Evolutionary conservation across 805 yeast species (phyloP), one percentile per base, ranked within the genome.

Genomic region (Maudiozyma saulgeensis): DNA sequence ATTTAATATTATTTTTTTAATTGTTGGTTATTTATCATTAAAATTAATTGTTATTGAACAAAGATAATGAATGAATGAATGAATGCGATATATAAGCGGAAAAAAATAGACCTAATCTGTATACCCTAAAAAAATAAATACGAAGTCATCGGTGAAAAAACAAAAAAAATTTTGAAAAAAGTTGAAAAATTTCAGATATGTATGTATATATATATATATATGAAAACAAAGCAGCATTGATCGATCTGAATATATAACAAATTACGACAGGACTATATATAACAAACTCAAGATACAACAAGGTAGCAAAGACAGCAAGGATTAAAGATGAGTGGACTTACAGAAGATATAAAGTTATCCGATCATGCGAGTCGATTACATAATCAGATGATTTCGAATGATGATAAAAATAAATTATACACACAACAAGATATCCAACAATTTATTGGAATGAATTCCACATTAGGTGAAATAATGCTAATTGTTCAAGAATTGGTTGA

Each of bases 21-120:
- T 79, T 6, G 53, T 80, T 1, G 98, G 97, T 0, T 93, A 88
- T 59, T 51, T 82, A 11, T 83, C 88, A 35, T 75, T 91, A 54
- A 85, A 85, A 59, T 73, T 68, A 50, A 80, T 79, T 55, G 85
- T 95, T 3, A 75, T 85, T 34, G 99, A 93, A 67, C 78, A 77
- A 53, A 75, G 93, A 54, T 87, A 64, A 42, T 6, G 15, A 13
- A 15, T 34, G 37, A 13, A 35, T 13, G 37, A 12, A 15, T 13
- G 37, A 13, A 38, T 12, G 40, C 4, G 18, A 19, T n/a, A 13
- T 9, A 6, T 11, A 11, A 8, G 32, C 32, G 32, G 6, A 9
- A 21, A 21, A 21, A 21, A 21, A 21, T 21, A 21, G 32, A 8
- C 32, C 32, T 28, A 28, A 28, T 28, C 6, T 11, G 12, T 28